Evolutionary conservation across 139 green algal species (phyloP), one percentile per base, ranked within the genome.

Genomic region (Chlorokybus atmophyticus): DNA sequence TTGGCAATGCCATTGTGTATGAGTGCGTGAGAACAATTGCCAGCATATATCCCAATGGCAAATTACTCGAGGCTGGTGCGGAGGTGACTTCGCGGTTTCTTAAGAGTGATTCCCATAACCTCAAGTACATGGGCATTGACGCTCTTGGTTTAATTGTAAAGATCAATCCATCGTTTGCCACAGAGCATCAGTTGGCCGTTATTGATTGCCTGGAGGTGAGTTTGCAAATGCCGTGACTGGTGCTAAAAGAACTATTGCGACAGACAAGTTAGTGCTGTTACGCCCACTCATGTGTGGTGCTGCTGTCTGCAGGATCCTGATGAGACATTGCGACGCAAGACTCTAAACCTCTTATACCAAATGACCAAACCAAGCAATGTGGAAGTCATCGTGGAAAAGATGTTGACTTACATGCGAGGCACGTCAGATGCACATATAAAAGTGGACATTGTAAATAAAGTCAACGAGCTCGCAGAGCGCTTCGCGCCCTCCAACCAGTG

Each of bases 311-410:
- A 68, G 57, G 86, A 93, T 59, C 75, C 80, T 1, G 90, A 98
- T 67, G 88, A 93, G 27, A 90, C 87, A 2, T 74, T 98, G 0
- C 87, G 89, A 74, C 72, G 85, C 42, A 93, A 93, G 62, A 97
- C 90, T 2, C 76, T 98, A 67, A 75, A 95, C 57, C 82, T 98
- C 61, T 78, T 98, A 50, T 89, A 82, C 51, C 87, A 82, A 56
- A 96, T 98, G 88, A 94, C 90, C 8, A 86, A 80, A 60, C 66
- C 83, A 35, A 79, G 75, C 64, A 97, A 97, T 64, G 84, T 95
- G 30, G 79, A 93, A 78, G 84, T 94, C 0, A 85, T 98, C 29
- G 82, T 88, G 19, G 80, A 92, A 57, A 83, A 84, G 60, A 91
- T 97, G 85, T 78, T 96, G 41, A 60, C 60, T 2, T 96, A 87